These are phyloP conservation scores for Leishmania tropica DNA, from an alignment of 208 protist genomes.

Conservation along the genomic window DNA sequence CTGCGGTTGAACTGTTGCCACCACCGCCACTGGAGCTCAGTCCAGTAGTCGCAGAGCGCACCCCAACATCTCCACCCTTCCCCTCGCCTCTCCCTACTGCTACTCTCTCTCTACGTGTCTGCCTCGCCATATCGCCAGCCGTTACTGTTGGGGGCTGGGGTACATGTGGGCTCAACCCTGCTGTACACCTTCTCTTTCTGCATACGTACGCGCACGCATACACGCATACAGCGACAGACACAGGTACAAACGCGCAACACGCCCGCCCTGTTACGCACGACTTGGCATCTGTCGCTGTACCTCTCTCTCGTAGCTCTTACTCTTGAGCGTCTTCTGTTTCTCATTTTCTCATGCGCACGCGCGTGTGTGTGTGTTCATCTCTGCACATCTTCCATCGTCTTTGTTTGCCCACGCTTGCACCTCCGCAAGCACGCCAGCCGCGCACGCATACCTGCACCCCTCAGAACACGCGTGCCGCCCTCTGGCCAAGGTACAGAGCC, in stretches of 20 bases:
- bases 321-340: neutral
- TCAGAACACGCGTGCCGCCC: neutral
- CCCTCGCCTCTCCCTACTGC: neutral
- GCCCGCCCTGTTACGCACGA: neutral
- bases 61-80: neutral
- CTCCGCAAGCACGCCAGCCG: neutral
- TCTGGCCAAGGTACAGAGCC: neutral
- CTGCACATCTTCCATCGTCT: neutral
- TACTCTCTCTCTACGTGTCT: neutral
- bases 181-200: neutral
- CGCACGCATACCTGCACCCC: neutral
- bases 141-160: neutral
- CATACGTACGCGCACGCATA: neutral
- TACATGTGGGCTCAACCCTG: neutral
- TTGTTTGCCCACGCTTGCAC: neutral
- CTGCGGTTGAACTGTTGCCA: neutral
- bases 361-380: neutral
- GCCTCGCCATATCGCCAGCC: neutral
- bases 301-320: neutral
- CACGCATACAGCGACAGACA: neutral
- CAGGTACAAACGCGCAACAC: neutral
- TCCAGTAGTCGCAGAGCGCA: neutral
- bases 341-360: neutral
- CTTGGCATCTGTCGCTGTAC: neutral
- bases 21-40: neutral